Conservation (phyloP, 495 filamentous ascomycete species). For the Lasiosphaeria miniovina region DNA sequence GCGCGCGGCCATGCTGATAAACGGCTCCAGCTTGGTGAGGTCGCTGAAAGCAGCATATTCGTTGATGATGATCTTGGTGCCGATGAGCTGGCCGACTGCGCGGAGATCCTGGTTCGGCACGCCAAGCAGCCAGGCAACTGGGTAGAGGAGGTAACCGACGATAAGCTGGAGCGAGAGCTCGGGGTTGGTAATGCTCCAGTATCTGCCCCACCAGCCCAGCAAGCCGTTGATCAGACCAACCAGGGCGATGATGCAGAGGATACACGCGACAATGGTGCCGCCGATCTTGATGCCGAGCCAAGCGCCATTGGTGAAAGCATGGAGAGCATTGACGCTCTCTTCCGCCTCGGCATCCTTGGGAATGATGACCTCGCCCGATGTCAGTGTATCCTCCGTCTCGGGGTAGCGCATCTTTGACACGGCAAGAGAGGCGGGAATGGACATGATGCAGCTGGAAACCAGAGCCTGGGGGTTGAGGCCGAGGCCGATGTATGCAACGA, state of each 20-base stretch:
- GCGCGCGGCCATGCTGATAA: slow-evolving; percentile 56
- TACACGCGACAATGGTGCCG: slow-evolving; percentile 73
- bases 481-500: slow-evolving; percentile 76
- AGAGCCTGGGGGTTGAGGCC: slow-evolving; percentile 80
- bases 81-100: slow-evolving; percentile 75
- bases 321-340: slow-evolving; percentile 68
- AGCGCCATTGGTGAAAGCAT: slow-evolving; percentile 83
- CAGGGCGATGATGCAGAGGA: slow-evolving; percentile 84
- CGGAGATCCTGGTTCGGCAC: slow-evolving; percentile 70
- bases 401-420: slow-evolving; percentile 85
- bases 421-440: slow-evolving; percentile 82
- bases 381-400: slow-evolving; percentile 80
- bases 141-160: slow-evolving; percentile 80
- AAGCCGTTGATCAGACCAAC: slow-evolving; percentile 73
- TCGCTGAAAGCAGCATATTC: slow-evolving; percentile 62
- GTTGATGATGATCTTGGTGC: slow-evolving; percentile 76
- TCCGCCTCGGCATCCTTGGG: slow-evolving; percentile 67
- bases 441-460: slow-evolving; percentile 92
- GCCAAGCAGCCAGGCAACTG: slow-evolving; percentile 80
- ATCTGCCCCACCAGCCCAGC: slow-evolving; percentile 85
- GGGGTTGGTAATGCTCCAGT: slow-evolving; percentile 62
- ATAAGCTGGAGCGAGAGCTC: slow-evolving; percentile 72
- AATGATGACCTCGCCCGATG: slow-evolving; percentile 73
- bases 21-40: slow-evolving; percentile 63
- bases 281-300: slow-evolving; percentile 89